Conservation (phyloP, 169 alveolate genomes). For the Plasmodium cynomolgi region DNA sequence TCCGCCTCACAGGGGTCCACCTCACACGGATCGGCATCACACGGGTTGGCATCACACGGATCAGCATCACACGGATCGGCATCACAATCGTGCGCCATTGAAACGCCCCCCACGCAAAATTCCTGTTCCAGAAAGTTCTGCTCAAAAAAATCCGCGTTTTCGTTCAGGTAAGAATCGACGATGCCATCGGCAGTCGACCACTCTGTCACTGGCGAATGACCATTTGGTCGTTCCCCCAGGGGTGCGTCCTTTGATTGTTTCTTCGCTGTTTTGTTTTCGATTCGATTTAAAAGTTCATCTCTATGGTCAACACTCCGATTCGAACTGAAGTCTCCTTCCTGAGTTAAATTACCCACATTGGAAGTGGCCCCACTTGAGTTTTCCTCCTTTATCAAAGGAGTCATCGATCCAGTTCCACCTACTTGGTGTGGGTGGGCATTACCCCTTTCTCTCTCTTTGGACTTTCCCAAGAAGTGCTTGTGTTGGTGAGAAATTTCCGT, state of each 20-base stretch:
- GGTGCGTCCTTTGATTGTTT: not conserved
- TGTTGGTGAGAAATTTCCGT: not conserved
- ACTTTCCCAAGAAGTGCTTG: not conserved
- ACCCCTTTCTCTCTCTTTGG: not conserved
- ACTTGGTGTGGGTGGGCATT: not conserved
- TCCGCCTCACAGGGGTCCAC: not conserved
- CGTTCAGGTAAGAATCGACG: constrained; percentile 23
- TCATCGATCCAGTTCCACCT: not conserved
- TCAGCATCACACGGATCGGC: not conserved
- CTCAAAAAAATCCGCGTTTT: not conserved
- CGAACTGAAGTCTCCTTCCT: not conserved
- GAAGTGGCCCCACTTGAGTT: not conserved
- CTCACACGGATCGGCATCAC: not conserved
- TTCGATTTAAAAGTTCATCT: not conserved
- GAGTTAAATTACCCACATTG: not conserved
- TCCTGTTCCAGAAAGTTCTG: not conserved
- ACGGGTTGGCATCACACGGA: not conserved
- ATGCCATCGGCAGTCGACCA: not conserved
- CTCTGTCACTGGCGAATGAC: not conserved
- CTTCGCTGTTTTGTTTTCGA: not conserved
- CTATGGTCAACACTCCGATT: not conserved
- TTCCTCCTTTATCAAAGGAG: not conserved
- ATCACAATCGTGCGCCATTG: not conserved
- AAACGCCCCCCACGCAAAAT: not conserved
- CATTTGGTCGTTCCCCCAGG: not conserved